Conservation (phyloP, 2,329 filamentous ascomycete species). For the Nigrospora sphaerica region DNA sequence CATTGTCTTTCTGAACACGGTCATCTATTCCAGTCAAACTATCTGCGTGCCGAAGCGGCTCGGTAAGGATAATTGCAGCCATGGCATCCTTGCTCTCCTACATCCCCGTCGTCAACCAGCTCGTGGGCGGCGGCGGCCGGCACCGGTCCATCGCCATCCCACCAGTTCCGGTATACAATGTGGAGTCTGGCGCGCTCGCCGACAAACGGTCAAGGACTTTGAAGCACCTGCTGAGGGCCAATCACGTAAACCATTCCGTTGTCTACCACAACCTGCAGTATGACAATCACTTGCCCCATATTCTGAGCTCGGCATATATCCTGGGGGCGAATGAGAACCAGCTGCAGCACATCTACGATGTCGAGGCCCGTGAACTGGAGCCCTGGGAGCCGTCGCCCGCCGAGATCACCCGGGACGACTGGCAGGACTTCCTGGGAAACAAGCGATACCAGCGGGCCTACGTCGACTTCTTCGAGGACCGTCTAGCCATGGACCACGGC, state of each 20-base stretch:
- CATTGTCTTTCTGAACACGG: no score
- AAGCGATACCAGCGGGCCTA: conserved; percentile 80
- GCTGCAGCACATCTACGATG: conserved; percentile 75
- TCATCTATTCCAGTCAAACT: no score
- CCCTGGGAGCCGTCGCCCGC: conserved; percentile 78
- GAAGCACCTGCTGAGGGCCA: conserved; percentile 85
- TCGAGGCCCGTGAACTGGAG: conserved; percentile 63
- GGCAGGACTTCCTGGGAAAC: conserved; percentile 77
- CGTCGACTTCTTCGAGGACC: conserved; percentile 93
- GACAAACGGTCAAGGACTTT: conserved; percentile 77
- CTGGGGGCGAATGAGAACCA: conserved; percentile 69
- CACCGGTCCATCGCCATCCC: conserved; percentile 46
- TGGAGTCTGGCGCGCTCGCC: conserved; percentile 59
- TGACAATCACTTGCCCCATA: conserved; percentile 79
- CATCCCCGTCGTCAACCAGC: conserved; percentile 30
- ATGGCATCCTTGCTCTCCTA: conserved; percentile 34
- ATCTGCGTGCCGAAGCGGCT: no score
- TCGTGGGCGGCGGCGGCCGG: conserved; percentile 22
- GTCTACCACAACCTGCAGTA: conserved; percentile 68
- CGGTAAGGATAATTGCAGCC: no score
- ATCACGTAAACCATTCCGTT: conserved; percentile 84
- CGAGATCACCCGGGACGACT: conserved; percentile 78
- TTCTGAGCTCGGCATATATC: conserved; percentile 78
- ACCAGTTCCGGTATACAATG: conserved; percentile 65
- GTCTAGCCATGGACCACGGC: conserved; percentile 61